These are phyloP conservation scores for Alternaria burnsii DNA, from an alignment of 2,329 filamentous ascomycete genomes.

Conservation along the genomic window DNA sequence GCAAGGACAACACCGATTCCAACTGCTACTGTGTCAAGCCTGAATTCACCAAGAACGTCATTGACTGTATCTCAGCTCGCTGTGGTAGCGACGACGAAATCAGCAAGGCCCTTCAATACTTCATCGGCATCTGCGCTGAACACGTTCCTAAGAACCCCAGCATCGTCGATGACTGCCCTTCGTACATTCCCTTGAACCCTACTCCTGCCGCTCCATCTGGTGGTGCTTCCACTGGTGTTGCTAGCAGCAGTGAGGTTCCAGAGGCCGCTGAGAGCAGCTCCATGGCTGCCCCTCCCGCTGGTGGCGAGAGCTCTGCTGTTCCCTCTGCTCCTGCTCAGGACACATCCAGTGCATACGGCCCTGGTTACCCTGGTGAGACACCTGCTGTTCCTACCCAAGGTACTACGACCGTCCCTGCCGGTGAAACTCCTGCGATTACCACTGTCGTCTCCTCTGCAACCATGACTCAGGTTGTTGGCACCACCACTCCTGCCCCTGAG, in stretches of 20 bases:
- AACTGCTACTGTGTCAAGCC: conserved; percentile 86
- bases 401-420: conserved; percentile 15
- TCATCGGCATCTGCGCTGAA: conserved; percentile 88
- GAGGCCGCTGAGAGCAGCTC: conserved; percentile 21
- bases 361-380: not conserved
- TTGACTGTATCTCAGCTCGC: conserved; percentile 81
- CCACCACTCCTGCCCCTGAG: not conserved
- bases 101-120: conserved; percentile 77
- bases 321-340: conserved; percentile 9
- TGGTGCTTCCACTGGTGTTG: conserved; percentile 11
- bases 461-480: conserved; percentile 1
- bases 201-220: conserved; percentile 29
- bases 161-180: conserved; percentile 78
- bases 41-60: conserved; percentile 80
- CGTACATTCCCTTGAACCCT: conserved; percentile 59
- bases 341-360: conserved; percentile 7
- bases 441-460: not conserved
- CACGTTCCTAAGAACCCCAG: conserved; percentile 81
- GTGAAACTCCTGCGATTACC: conserved; percentile 7
- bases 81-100: conserved; percentile 70
- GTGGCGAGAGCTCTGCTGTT: conserved; percentile 8
- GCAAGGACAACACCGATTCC: conserved; percentile 83
- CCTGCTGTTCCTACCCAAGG: conserved; percentile 15
- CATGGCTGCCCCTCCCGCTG: conserved; percentile 13
- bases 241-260: conserved; percentile 15